Evolutionary conservation across 2,329 filamentous ascomycete genomes (phyloP), one percentile per base, ranked within the genome.

Genomic region (Fusarium nematophilum): DNA sequence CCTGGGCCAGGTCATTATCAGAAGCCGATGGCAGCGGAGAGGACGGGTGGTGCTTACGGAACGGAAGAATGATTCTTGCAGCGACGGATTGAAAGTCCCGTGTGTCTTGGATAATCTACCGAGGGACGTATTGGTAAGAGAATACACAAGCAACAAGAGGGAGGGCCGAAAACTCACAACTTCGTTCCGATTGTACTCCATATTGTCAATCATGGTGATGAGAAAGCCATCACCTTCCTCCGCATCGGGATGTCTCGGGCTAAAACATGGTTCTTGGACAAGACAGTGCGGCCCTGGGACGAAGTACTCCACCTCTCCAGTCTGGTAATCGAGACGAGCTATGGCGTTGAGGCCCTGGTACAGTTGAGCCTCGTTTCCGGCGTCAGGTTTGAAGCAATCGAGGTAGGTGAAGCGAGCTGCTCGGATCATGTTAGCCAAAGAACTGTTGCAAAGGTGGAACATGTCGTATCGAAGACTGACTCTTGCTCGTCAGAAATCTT

Each of bases 21-120:
- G 2, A 15, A 17, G 13, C 2, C 13, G 5, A 4, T n/a, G 11
- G 6, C 13, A 11, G 6, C 17, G 15, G 2, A 42, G n/a, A n/a
- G n/a, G n/a, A n/a, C n/a, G n/a, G n/a, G n/a, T n/a, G n/a, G n/a
- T n/a, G n/a, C 39, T 29, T 9, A 29, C 39, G 39, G 15, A 42
- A 42, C 3, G 39, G 39, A 2, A 42, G 26, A 10, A 42, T 14
- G 3, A 42, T 42, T 5, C 7, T 42, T 3, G 39, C 39, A n/a
- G 27, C 25, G 5, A 42, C 39, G 1, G 39, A 21, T 4, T 42
- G 25, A 42, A 42, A 42, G 39, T 42, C 25, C 3, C 26, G 27
- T n/a, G 39, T 42, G 15, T 42, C 39, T n/a, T 42, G 39, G 15
- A 42, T 42, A 4, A 42, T 42, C 39, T 42, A 21, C n/a, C n/a